phyloP scores from a whole-genome alignment of 257 asterid species.

The Craterostigma plantagineum region DNA sequence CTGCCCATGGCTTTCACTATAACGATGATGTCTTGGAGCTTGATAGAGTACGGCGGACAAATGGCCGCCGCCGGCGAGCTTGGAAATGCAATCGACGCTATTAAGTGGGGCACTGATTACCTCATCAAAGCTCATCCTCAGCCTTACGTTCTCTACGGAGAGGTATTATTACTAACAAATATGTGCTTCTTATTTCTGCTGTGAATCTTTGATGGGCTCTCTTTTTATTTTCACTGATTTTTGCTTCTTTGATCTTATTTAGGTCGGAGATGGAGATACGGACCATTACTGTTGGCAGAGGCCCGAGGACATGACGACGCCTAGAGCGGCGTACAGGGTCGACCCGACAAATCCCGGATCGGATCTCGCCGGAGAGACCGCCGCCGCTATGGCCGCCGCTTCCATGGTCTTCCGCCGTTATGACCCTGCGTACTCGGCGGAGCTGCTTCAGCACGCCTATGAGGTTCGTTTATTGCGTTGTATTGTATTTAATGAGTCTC shows the following conservation, averaged over 20 bases:
- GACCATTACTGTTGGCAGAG: slow-evolving; percentile 96
- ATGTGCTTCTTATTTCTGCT: background rate
- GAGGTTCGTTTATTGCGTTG: slow-evolving; percentile 37
- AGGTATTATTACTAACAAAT: slow-evolving; percentile 24
- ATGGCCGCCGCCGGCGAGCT: slow-evolving; percentile 70
- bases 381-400: slow-evolving; percentile 96
- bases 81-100: slow-evolving; percentile 62
- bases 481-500: too few species aligned
- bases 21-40: slow-evolving; percentile 93
- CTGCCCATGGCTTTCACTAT: slow-evolving; percentile 93
- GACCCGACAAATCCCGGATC: slow-evolving; percentile 81
- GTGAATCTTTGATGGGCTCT: background rate
- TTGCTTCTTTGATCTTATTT: background rate
- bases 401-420: slow-evolving; percentile 67
- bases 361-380: slow-evolving; percentile 92
- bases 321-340: slow-evolving; percentile 57
- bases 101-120: slow-evolving; percentile 97
- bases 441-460: slow-evolving; percentile 59
- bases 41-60: slow-evolving; percentile 69
- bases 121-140: slow-evolving; percentile 88
- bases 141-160: slow-evolving; percentile 79
- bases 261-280: slow-evolving; percentile 94
- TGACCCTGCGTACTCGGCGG: slow-evolving; percentile 45
- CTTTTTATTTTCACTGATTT: too few species aligned
- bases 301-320: slow-evolving; percentile 92